A percentile compares a stretch with the other conserved stretches of the same genome.
Evolutionary conservation across 2,329 filamentous ascomycete genomes (phyloP).

Genomic region (Alternaria sp.): DNA sequence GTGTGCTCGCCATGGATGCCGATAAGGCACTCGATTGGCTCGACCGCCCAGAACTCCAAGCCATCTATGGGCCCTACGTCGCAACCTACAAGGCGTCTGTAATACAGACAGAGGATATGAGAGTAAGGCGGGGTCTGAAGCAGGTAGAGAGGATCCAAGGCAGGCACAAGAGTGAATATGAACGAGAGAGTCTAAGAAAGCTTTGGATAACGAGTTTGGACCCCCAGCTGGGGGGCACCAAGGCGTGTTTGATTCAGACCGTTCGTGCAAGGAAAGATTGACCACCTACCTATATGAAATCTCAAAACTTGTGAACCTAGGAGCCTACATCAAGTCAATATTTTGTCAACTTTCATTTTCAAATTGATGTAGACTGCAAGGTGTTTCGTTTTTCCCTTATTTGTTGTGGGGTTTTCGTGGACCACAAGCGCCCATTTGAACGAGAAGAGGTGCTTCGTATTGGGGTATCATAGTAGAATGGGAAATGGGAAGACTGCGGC

Average conservation of each 20-base stretch:
- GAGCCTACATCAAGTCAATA: too few species aligned
- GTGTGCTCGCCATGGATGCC: background rate
- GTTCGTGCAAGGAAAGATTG: too few species aligned
- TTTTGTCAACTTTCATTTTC: too few species aligned
- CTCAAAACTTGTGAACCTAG: too few species aligned
- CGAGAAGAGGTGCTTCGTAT: background rate
- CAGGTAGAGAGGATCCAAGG: background rate
- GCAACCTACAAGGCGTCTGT: background rate
- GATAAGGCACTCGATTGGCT: background rate
- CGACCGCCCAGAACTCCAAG: background rate
- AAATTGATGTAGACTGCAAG: too few species aligned
- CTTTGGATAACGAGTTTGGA: background rate
- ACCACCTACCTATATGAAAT: too few species aligned
- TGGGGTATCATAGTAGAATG: slow-evolving; percentile 12
- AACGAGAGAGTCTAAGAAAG: background rate
- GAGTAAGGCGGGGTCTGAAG: background rate
- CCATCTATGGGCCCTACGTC: background rate
- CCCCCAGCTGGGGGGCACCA: background rate
- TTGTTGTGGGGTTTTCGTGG: too few species aligned
- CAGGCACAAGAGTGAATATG: background rate
- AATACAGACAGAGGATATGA: background rate
- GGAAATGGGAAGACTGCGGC: background rate
- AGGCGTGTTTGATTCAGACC: too few species aligned
- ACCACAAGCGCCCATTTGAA: background rate
- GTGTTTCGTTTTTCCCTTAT: too few species aligned